Evolutionary conservation across 177 flowering plant genomes (phyloP).

Genomic region (Telopea speciosissima): DNA sequence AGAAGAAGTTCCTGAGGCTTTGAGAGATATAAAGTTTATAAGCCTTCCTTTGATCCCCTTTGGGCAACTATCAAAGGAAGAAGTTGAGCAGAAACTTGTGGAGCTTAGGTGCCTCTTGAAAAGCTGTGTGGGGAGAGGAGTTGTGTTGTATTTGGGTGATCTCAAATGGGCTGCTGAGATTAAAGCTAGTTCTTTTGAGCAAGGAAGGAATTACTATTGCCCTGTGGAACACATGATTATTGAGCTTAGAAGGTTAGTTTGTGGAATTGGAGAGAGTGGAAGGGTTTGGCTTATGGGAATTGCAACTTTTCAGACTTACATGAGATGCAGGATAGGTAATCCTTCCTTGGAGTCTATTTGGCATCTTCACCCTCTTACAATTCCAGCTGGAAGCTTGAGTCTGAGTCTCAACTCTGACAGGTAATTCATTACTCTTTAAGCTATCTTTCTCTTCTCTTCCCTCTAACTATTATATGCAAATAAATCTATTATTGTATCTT

Average conservation of each 20-base stretch:
- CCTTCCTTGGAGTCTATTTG: constrained; percentile 70
- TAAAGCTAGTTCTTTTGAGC: constrained; percentile 36
- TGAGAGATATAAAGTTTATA: constrained; percentile 50
- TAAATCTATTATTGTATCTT: not conserved
- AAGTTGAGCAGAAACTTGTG: constrained; percentile 53
- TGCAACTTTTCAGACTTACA: constrained; percentile 68
- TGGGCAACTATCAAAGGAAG: constrained; percentile 41
- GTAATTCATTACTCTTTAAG: constrained; percentile 30
- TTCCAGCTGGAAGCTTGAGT: constrained; percentile 63
- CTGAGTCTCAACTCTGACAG: constrained; percentile 76
- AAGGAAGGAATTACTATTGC: constrained; percentile 41
- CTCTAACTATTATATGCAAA: not conserved
- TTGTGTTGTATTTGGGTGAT: constrained; percentile 77
- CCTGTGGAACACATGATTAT: constrained; percentile 69
- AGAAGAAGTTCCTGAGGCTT: constrained; percentile 52
- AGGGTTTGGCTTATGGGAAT: constrained; percentile 74
- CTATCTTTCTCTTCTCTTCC: not conserved
- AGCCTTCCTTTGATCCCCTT: constrained; percentile 45
- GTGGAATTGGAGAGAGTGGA: constrained; percentile 40
- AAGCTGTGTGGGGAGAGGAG: constrained; percentile 40
- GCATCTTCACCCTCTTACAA: constrained; percentile 66
- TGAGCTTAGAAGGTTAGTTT: constrained; percentile 66
- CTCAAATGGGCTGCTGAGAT: constrained; percentile 68
- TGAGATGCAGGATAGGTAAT: constrained; percentile 57
- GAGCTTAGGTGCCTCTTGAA: constrained; percentile 53